Conservation (phyloP, 2,329 filamentous ascomycete species). For the Stemphylium vesicarium region DNA sequence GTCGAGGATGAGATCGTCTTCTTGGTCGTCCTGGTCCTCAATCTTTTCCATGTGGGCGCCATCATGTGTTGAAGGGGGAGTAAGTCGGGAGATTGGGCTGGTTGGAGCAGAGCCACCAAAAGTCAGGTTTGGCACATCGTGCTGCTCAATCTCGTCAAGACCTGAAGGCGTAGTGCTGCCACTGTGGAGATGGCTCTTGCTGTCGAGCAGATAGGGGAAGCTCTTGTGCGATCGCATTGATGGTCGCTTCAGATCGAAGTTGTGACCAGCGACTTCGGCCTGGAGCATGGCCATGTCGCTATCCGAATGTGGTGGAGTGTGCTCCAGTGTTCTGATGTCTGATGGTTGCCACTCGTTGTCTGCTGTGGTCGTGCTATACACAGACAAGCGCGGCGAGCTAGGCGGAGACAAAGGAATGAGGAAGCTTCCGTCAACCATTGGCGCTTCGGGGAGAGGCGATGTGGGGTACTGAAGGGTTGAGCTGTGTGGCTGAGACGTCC, state of each 20-base stretch:
- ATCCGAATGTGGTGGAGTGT: conserved; percentile 43
- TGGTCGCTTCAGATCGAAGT: conserved; percentile 48
- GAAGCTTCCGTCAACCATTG: conserved; percentile 55
- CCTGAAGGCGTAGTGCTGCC: conserved; percentile 37
- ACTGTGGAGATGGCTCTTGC: conserved; percentile 39
- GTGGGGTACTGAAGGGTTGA: conserved; percentile 24
- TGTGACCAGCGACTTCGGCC: conserved; percentile 43
- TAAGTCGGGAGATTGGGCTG: conserved; percentile 54
- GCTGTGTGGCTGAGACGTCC: conserved; percentile 29
- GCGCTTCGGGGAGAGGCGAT: conserved; percentile 36
- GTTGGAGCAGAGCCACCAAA: conserved; percentile 54
- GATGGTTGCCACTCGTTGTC: conserved; percentile 54
- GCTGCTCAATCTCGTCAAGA: conserved; percentile 45
- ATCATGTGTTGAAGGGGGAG: conserved; percentile 53
- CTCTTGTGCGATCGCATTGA: conserved; percentile 53
- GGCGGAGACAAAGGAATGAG: conserved; percentile 58
- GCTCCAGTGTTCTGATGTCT: conserved; percentile 45
- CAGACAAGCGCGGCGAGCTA: conserved; percentile 59
- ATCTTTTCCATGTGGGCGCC: conserved; percentile 43
- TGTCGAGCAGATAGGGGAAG: conserved; percentile 52
- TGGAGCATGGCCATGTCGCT: conserved; percentile 50
- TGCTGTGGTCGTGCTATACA: conserved; percentile 51
- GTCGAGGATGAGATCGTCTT: conserved; percentile 48
- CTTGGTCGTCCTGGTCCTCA: conserved; percentile 43
- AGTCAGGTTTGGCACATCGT: conserved; percentile 44